Conservation (phyloP, 768 basidiomycete species). For the Dioszegia aurantiaca region DNA sequence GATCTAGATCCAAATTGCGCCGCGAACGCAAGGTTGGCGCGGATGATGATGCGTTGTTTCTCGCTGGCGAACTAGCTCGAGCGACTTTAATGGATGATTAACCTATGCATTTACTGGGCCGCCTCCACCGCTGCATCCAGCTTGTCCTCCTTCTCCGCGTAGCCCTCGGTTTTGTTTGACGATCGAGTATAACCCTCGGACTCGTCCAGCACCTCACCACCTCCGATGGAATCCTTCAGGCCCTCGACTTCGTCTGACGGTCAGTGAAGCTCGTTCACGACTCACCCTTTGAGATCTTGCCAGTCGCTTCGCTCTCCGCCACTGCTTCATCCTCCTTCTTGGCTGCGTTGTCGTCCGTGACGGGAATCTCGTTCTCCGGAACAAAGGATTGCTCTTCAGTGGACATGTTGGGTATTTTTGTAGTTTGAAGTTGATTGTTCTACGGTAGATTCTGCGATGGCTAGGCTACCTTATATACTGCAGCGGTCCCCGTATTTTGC, state of each 20-base stretch:
- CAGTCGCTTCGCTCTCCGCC: conserved; percentile 43
- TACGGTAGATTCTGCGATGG: no score
- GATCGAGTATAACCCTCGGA: conserved; percentile 49
- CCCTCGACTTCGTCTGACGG: conserved; percentile 46
- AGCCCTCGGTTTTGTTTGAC: conserved; percentile 29
- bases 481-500: no score
- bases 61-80: conserved; percentile 14
- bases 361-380: conserved; percentile 14
- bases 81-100: conserved; percentile 1
- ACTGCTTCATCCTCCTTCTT: conserved; percentile 35
- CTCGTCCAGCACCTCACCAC: conserved; percentile 44
- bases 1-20: conserved; percentile 7
- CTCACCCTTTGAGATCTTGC: conserved; percentile 42
- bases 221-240: conserved; percentile 48
- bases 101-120: background rate
- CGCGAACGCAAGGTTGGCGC: background rate
- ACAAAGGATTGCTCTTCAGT: conserved; percentile 25
- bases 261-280: background rate
- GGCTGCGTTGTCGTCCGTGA: conserved; percentile 32
- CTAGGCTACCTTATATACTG: no score
- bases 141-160: conserved; percentile 32
- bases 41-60: conserved; percentile 10
- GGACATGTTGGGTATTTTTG: conserved; percentile 29
- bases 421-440: conserved; percentile 1
- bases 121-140: conserved; percentile 21